Percentiles rank a stretch among this genome's conserved stretches.
Evolutionary conservation across 2,329 filamentous ascomycete genomes (phyloP).

Genomic region (Cercospora zeae-maydis): DNA sequence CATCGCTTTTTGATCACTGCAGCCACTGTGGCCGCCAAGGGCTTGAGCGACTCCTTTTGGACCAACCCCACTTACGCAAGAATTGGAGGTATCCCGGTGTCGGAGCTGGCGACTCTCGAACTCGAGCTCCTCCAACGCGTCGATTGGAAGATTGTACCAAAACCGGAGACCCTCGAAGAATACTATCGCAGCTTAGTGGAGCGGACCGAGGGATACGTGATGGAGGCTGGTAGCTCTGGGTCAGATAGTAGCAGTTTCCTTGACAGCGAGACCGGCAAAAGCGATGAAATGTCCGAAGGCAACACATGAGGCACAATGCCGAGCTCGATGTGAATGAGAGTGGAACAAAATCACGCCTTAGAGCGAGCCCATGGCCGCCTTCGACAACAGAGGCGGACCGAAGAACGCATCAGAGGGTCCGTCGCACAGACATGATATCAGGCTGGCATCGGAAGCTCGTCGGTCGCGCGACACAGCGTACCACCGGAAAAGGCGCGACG

Average conservation of each 20-base stretch:
- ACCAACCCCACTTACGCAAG: constrained; percentile 95
- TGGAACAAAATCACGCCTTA: background rate
- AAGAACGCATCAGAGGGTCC: background rate
- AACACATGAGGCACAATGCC: constrained; percentile 9
- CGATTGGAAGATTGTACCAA: constrained; percentile 95
- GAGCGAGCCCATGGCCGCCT: background rate
- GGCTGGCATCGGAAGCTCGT: background rate
- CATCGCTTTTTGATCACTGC: constrained; percentile 96
- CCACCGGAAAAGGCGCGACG: background rate
- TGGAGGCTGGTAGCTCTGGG: constrained; percentile 39
- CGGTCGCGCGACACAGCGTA: background rate
- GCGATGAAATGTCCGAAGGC: constrained; percentile 11
- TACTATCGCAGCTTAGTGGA: constrained; percentile 88
- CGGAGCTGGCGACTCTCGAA: constrained; percentile 85
- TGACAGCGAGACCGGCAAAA: constrained; percentile 14
- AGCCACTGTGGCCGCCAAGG: constrained; percentile 92
- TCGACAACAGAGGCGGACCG: background rate
- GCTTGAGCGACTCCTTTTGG: constrained; percentile 95
- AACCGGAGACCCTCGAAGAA: constrained; percentile 86
- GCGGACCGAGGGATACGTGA: constrained; percentile 56
- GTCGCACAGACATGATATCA: background rate
- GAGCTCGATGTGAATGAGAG: background rate
- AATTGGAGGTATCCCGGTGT: constrained; percentile 86
- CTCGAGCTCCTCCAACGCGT: constrained; percentile 89
- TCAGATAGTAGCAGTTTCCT: constrained; percentile 20